Percentiles rank a stretch among this genome's conserved stretches.
Evolutionary conservation across 2,329 filamentous ascomycete genomes (phyloP).

Genomic region (Trichocomaceae sp.): DNA sequence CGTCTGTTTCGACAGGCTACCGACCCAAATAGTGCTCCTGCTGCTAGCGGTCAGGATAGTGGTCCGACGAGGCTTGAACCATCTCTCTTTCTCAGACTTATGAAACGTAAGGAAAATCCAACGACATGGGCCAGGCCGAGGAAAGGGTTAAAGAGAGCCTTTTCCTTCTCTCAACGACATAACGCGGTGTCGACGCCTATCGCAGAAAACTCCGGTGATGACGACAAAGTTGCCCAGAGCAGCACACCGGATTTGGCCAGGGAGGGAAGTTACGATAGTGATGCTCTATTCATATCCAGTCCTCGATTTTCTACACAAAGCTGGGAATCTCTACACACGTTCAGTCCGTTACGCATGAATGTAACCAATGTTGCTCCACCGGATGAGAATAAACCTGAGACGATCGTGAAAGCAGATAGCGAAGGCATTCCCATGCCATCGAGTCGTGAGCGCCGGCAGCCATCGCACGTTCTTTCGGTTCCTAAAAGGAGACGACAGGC

Average conservation of each 20-base stretch:
- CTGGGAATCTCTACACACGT: conserved; percentile 9
- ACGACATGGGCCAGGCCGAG: not conserved
- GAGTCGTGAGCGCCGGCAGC: not conserved
- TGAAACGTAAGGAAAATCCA: not conserved
- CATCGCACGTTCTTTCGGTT: not conserved
- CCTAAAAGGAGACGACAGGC: conserved; percentile 5
- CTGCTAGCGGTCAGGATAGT: not conserved
- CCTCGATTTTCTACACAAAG: conserved; percentile 23
- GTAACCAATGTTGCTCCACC: conserved; percentile 11
- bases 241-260: conserved; percentile 26
- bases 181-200: not conserved
- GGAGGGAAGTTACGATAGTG: conserved; percentile 37
- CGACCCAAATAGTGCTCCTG: not conserved
- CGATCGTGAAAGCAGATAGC: not conserved
- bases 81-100: conserved; percentile 5
- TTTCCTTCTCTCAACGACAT: conserved; percentile 2
- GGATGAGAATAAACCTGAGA: not conserved
- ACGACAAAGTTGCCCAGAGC: not conserved
- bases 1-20: conserved; percentile 9
- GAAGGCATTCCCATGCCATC: not conserved
- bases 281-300: conserved; percentile 34
- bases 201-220: not conserved
- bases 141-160: not conserved
- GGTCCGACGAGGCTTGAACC: not conserved
- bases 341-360: not conserved